These are phyloP conservation scores for Micractinium conductrix DNA, from an alignment of 139 green algal species.

Conservation along the genomic window DNA sequence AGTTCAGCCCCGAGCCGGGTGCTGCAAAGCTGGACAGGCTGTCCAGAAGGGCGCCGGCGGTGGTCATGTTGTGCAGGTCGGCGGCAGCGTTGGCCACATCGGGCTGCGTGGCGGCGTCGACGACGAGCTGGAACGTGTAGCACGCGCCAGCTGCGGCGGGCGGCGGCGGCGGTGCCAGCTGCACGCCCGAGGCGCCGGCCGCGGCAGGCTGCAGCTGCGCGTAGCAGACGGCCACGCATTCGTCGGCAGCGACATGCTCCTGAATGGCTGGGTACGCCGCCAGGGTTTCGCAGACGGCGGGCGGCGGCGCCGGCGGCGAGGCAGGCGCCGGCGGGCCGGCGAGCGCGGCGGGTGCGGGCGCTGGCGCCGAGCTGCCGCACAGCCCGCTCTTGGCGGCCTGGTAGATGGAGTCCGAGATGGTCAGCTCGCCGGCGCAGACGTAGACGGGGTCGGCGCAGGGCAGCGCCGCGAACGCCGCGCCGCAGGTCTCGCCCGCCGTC, in stretches of 20 bases:
- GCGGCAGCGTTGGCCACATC: neutral
- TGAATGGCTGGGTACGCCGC: constrained; percentile 1
- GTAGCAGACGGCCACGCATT: constrained; percentile 22
- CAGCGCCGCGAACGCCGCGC: constrained; percentile 10
- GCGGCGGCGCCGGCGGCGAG: neutral
- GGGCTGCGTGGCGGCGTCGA: neutral
- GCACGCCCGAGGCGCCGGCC: neutral
- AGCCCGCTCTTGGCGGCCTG: constrained; percentile 26
- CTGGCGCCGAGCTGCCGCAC: neutral
- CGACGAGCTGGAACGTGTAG: constrained; percentile 19
- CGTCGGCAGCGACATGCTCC: neutral
- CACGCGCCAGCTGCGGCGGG: neutral
- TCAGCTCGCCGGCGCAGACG: constrained; percentile 21
- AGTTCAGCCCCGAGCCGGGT: neutral
- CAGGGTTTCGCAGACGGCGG: constrained; percentile 17
- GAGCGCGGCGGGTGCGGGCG: neutral
- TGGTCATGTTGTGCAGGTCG: constrained; percentile 22
- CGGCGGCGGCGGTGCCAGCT: constrained; percentile 10
- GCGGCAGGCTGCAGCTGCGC: neutral
- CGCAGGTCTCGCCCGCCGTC: constrained; percentile 3
- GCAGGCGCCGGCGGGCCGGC: neutral
- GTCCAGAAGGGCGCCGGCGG: neutral
- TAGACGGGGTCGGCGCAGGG: constrained; percentile 31
- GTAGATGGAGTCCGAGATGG: constrained; percentile 23
- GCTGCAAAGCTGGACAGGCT: constrained; percentile 12